phyloP scores from a whole-genome alignment of 306 rosid species.

The Medicago lupulina region DNA sequence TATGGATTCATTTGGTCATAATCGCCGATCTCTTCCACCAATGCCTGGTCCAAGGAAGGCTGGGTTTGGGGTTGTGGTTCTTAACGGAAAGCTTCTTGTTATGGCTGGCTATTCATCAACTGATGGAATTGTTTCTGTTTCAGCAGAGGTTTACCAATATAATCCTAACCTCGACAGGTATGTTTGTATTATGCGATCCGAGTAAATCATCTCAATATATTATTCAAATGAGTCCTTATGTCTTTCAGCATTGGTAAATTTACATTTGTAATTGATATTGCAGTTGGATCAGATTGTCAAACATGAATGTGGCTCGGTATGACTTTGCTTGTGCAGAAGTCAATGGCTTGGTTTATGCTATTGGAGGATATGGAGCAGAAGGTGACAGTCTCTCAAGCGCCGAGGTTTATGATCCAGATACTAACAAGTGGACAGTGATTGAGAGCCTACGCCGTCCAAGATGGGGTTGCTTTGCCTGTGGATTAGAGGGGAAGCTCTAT shows the following conservation, averaged over 20 bases:
- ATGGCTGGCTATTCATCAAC: constrained; percentile 73
- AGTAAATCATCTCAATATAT: neutral
- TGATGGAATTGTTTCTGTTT: constrained; percentile 58
- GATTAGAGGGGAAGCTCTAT: constrained; percentile 87
- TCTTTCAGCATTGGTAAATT: neutral
- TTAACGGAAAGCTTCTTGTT: constrained; percentile 89
- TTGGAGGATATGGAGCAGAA: constrained; percentile 78
- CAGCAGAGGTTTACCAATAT: constrained; percentile 77
- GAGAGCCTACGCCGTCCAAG: constrained; percentile 93
- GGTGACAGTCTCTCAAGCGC: constrained; percentile 80
- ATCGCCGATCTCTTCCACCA: constrained; percentile 62
- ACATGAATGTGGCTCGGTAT: constrained; percentile 77
- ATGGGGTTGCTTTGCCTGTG: constrained; percentile 94
- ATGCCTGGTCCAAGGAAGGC: constrained; percentile 84
- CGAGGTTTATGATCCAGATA: constrained; percentile 80
- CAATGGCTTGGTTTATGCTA: constrained; percentile 79
- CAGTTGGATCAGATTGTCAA: constrained; percentile 87
- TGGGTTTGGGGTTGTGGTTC: constrained; percentile 77
- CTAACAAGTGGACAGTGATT: constrained; percentile 69
- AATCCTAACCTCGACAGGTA: constrained; percentile 83
- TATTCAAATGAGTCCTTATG: neutral
- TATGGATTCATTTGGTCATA: constrained; percentile 71
- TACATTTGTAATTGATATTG: constrained; percentile 40
- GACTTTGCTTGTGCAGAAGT: constrained; percentile 92
- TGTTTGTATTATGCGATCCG: neutral